Evolutionary conservation across 1,284 basidiomycete species (phyloP).

Genomic region (Cutaneotrichosporon curvatum): DNA sequence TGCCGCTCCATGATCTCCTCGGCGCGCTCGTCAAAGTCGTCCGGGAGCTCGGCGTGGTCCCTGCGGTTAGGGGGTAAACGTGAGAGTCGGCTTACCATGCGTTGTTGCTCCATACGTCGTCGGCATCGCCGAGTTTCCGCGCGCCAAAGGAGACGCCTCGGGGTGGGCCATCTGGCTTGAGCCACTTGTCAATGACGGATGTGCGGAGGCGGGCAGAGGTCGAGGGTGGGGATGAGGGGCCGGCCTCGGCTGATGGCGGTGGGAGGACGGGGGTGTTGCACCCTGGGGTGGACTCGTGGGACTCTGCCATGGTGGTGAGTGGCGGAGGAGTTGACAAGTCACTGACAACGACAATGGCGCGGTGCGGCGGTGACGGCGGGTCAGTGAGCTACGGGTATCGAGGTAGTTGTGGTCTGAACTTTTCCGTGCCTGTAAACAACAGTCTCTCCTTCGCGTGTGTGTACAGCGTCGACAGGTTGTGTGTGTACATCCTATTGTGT

Average conservation of each 20-base stretch:
- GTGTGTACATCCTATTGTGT: too few species aligned
- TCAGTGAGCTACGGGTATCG: too few species aligned
- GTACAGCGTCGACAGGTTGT: too few species aligned
- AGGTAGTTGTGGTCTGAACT: too few species aligned
- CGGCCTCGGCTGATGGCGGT: slow-evolving; percentile 11
- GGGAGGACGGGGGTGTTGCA: slow-evolving; percentile 5
- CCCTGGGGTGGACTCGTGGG: slow-evolving; percentile 2
- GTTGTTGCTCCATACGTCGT: slow-evolving; percentile 44
- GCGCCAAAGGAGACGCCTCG: slow-evolving; percentile 40
- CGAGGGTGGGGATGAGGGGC: slow-evolving; percentile 8
- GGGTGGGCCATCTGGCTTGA: slow-evolving; percentile 41
- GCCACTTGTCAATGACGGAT: slow-evolving; percentile 41
- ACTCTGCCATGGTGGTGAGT: neutral
- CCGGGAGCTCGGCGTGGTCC: slow-evolving; percentile 81
- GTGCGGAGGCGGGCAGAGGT: slow-evolving; percentile 1
- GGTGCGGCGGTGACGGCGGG: too few species aligned
- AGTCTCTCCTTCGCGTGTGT: too few species aligned
- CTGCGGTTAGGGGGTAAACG: slow-evolving; percentile 38
- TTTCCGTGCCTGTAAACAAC: too few species aligned
- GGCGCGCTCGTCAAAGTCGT: slow-evolving; percentile 65
- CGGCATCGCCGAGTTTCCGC: slow-evolving; percentile 33
- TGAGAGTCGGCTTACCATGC: slow-evolving; percentile 38
- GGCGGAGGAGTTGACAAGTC: too few species aligned
- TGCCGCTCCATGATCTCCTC: slow-evolving; percentile 63
- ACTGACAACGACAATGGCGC: too few species aligned